phyloP scores from a whole-genome alignment of 2,329 filamentous ascomycete species.

The Sclerotinia sclerotiorum region DNA sequence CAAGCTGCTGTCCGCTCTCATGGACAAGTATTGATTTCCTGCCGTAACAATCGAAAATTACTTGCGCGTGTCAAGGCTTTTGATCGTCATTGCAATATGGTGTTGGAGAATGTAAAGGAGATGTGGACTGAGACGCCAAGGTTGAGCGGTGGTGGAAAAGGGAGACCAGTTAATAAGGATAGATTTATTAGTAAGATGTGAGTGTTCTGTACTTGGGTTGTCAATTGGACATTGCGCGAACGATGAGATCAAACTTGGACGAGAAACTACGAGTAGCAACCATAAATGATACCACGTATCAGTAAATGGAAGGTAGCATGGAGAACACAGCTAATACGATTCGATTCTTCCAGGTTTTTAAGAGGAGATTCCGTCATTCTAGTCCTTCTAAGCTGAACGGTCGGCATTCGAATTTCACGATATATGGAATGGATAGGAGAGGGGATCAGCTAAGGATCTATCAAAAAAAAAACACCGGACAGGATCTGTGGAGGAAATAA shows the following conservation, averaged over 20 bases:
- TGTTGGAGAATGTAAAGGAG: constrained; percentile 94
- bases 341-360: constrained; percentile 37
- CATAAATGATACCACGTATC: not conserved
- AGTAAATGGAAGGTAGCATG: not conserved
- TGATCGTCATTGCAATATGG: constrained; percentile 99
- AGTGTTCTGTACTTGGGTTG: constrained; percentile 41
- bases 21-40: constrained; percentile 93
- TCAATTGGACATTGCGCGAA: not conserved
- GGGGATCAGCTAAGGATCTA: not conserved
- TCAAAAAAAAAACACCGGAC: constrained; percentile 1
- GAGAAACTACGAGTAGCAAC: not conserved
- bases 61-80: constrained; percentile 97
- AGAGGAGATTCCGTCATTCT: constrained; percentile 43
- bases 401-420: constrained; percentile 16
- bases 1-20: constrained; percentile 95
- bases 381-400: constrained; percentile 41
- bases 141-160: constrained; percentile 81
- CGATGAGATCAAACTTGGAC: not conserved
- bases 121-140: constrained; percentile 98
- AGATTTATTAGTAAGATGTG: constrained; percentile 97
- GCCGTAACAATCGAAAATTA: constrained; percentile 97
- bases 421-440: constrained; percentile 16
- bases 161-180: constrained; percentile 92
- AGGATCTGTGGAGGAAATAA: constrained; percentile 23
- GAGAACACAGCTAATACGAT: not conserved